Evolutionary conservation across 2,329 filamentous ascomycete genomes (phyloP).

Genomic region (Sarocladium oryzae): DNA sequence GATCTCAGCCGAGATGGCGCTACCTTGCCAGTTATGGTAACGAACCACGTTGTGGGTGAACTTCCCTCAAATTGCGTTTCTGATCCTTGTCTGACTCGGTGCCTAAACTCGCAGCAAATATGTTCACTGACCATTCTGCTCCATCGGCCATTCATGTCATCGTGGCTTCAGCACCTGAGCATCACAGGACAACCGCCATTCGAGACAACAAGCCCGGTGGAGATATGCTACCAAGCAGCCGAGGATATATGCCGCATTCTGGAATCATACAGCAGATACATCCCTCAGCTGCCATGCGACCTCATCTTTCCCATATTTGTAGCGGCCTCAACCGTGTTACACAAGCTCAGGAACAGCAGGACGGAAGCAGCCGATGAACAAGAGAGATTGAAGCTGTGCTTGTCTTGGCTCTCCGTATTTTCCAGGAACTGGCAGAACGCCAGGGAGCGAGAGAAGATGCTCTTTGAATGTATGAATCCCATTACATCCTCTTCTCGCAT

Average conservation of each 20-base stretch:
- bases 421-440: background rate
- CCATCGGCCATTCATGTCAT: slow-evolving; percentile 1
- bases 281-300: slow-evolving; percentile 2
- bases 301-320: background rate
- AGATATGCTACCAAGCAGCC: slow-evolving; percentile 1
- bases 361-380: background rate
- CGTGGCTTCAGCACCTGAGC: background rate
- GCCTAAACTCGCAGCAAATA: background rate
- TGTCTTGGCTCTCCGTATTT: background rate
- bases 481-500: background rate
- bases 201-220: background rate
- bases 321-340: background rate
- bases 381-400: background rate
- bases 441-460: slow-evolving; percentile 1
- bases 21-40: background rate
- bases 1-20: background rate
- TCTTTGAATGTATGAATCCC: background rate
- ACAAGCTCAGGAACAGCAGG: background rate
- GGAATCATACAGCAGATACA: background rate
- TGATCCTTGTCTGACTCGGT: background rate
- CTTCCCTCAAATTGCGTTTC: background rate
- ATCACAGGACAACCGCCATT: background rate
- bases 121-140: background rate
- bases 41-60: background rate
- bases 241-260: slow-evolving; percentile 1